Evolutionary conservation across 1,284 basidiomycete species (phyloP).

Genomic region (Chondrostereum purpureum): DNA sequence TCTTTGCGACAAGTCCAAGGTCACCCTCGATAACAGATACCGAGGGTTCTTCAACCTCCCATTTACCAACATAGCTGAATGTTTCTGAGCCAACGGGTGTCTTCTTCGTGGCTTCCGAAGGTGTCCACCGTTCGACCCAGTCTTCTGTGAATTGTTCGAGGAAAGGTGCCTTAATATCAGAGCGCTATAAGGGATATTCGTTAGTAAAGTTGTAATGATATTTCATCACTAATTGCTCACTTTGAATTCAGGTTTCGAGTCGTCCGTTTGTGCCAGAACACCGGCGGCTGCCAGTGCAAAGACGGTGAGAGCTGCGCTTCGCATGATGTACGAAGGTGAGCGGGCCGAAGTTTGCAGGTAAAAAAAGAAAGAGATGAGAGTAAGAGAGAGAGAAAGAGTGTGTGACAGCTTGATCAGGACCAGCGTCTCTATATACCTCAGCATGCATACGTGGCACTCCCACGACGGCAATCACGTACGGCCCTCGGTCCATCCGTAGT

Average conservation of each 20-base stretch:
- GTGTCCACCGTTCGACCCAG: slow-evolving; percentile 90
- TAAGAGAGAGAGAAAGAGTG: slow-evolving; percentile 31
- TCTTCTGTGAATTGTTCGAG: slow-evolving; percentile 95
- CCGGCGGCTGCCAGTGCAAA: slow-evolving; percentile 59
- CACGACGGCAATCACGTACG: slow-evolving; percentile 22
- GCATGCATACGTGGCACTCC: slow-evolving; percentile 36
- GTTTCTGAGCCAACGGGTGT: slow-evolving; percentile 89
- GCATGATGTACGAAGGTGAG: slow-evolving; percentile 69
- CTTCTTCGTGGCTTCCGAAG: slow-evolving; percentile 97
- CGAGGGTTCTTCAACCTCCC: slow-evolving; percentile 89
- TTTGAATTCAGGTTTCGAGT: slow-evolving; percentile 59
- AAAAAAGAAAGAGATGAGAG: slow-evolving; percentile 20
- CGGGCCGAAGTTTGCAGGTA: slow-evolving; percentile 28
- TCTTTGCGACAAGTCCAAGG: slow-evolving; percentile 87
- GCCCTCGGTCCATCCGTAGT: slow-evolving; percentile 11
- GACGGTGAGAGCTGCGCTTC: slow-evolving; percentile 77
- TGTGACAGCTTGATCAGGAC: slow-evolving; percentile 22
- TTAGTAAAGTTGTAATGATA: slow-evolving; percentile 5
- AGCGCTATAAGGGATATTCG: slow-evolving; percentile 45
- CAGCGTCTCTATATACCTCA: slow-evolving; percentile 28
- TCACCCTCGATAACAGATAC: slow-evolving; percentile 73
- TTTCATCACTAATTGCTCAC: slow-evolving; percentile 30
- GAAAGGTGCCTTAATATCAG: slow-evolving; percentile 86
- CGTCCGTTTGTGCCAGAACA: slow-evolving; percentile 51
- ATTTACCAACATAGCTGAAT: slow-evolving; percentile 96